Evolutionary conservation across 352 stramenopile species (phyloP).

Genomic region (Phytopythium delawarense): DNA sequence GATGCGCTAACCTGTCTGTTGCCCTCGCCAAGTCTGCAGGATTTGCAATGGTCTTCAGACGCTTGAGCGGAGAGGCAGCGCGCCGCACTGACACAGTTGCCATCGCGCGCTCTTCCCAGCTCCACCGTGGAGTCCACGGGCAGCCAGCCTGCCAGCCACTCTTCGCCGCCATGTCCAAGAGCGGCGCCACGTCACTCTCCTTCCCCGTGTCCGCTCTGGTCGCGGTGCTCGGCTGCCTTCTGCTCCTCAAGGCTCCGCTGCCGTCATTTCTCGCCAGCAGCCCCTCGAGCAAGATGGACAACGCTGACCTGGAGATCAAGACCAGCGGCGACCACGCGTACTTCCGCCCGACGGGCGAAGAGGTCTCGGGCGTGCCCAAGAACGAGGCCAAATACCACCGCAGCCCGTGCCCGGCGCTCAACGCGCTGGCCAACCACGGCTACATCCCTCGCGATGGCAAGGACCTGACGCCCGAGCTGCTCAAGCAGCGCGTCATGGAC

Average conservation of each 20-base stretch:
- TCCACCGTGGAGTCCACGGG: no score
- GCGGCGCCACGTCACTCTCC: background rate
- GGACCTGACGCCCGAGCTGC: no score
- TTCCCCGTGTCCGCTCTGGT: background rate
- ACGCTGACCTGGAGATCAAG: background rate
- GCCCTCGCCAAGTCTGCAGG: background rate
- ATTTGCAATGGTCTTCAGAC: background rate
- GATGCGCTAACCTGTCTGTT: background rate
- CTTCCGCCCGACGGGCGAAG: no score
- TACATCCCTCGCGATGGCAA: no score
- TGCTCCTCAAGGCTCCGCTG: background rate
- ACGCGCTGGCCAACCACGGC: no score
- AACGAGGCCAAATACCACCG: no score
- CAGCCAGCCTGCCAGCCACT: background rate
- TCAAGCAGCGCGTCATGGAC: no score
- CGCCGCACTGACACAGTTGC: background rate
- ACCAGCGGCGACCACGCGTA: background rate
- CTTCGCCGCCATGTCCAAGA: background rate
- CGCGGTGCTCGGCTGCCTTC: background rate
- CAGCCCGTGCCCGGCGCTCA: no score
- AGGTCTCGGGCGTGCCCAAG: no score
- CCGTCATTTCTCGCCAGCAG: background rate
- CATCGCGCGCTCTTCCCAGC: background rate
- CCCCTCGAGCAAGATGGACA: background rate
- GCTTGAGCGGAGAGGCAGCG: background rate